Evolutionary conservation across 202 grass and related monocot genomes (phyloP).

Genomic region (Eragrostis tef): DNA sequence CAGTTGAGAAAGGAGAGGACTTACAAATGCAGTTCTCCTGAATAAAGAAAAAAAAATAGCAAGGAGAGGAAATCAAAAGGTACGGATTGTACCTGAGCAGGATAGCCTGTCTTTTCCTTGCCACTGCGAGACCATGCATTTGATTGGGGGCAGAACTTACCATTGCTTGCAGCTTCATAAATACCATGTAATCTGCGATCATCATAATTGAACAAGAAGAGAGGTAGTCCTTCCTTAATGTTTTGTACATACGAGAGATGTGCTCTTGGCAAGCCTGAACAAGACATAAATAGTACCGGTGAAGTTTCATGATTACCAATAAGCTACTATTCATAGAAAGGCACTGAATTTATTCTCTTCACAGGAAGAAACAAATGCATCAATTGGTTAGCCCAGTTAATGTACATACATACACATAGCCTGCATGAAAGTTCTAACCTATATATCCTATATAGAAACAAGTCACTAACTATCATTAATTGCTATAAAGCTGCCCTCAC

Average conservation of each 20-base stretch:
- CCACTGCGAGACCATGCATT: slow-evolving; percentile 76
- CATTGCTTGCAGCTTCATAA: slow-evolving; percentile 69
- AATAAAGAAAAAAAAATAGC: not conserved
- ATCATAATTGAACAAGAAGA: slow-evolving; percentile 83
- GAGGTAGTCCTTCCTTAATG: slow-evolving; percentile 71
- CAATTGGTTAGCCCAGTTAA: not conserved
- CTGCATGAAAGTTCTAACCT: not conserved
- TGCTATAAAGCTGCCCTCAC: too few species aligned
- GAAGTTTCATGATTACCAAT: slow-evolving; percentile 21
- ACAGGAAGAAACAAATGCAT: not conserved
- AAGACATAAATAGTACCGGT: slow-evolving; percentile 1
- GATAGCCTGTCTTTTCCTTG: slow-evolving; percentile 66
- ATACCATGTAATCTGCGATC: slow-evolving; percentile 71
- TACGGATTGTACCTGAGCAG: slow-evolving; percentile 68
- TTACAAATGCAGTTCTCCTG: not conserved
- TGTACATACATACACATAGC: not conserved
- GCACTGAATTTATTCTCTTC: not conserved
- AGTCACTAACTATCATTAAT: too few species aligned
- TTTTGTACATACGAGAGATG: slow-evolving; percentile 75
- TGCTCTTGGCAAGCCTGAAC: slow-evolving; percentile 67
- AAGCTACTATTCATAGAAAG: slow-evolving; percentile 8
- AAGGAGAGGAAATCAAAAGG: slow-evolving; percentile 21
- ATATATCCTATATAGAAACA: too few species aligned
- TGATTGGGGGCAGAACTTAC: slow-evolving; percentile 64
- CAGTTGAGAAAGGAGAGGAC: slow-evolving; percentile 16